phyloP scores from a whole-genome alignment of 176 grass and related monocot species.

The Oryza meyeriana region DNA sequence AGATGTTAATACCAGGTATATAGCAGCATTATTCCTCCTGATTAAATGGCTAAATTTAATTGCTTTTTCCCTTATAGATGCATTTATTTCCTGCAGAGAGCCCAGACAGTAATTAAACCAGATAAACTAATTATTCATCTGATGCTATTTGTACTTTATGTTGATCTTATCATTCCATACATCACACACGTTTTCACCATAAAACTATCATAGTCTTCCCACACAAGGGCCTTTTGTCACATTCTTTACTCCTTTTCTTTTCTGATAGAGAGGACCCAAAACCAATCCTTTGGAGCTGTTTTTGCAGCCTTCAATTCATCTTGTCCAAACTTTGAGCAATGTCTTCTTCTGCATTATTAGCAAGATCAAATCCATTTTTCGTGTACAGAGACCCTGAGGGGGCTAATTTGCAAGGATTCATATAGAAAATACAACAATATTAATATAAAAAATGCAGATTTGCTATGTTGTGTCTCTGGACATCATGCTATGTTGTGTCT shows the following conservation, averaged over 20 bases:
- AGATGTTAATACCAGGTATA: constrained; percentile 93
- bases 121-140: neutral
- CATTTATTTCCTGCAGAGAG: neutral
- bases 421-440: neutral
- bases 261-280: neutral
- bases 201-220: too few relatives aligned
- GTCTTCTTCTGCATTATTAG: neutral
- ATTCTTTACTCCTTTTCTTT: too few relatives aligned
- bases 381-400: neutral
- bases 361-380: constrained; percentile 9
- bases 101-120: neutral
- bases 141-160: neutral
- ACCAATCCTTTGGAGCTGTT: neutral
- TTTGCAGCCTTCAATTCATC: neutral
- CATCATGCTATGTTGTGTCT: neutral
- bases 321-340: neutral
- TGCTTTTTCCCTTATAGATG: neutral
- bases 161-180: neutral
- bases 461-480: neutral
- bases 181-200: too few relatives aligned
- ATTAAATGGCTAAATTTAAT: neutral
- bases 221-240: too few relatives aligned
- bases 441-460: neutral
- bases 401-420: neutral
- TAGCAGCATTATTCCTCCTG: neutral